These are phyloP conservation scores for Fagus sylvatica DNA, from an alignment of 306 rosid species.

Conservation along the genomic window DNA sequence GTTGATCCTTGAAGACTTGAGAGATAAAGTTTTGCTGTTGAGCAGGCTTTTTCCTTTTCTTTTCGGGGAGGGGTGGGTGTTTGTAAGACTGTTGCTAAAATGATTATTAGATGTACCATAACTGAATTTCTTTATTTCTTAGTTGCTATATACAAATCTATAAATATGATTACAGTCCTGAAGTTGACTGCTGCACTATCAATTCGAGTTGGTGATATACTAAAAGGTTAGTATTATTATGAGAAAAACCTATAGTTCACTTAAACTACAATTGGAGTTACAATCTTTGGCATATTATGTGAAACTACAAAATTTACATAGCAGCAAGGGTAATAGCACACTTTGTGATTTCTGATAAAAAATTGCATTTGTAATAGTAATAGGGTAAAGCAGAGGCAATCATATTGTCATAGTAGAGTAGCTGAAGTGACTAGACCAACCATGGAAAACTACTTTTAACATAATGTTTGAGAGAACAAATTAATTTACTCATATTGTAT, in stretches of 20 bases:
- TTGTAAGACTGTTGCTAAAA: not conserved
- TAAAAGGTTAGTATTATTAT: not conserved
- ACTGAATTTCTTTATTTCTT: not conserved
- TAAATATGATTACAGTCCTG: not conserved
- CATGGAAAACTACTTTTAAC: not conserved
- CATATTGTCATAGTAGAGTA: not conserved
- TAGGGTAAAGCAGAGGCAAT: not conserved
- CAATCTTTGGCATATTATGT: not conserved
- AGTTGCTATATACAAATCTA: not conserved
- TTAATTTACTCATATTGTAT: not conserved
- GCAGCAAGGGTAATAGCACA: not conserved
- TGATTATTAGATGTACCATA: not conserved
- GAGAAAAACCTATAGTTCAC: not conserved
- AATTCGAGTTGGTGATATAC: not conserved
- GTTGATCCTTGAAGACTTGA: conserved; percentile 8
- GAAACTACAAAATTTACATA: not conserved
- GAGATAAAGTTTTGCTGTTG: conserved; percentile 9
- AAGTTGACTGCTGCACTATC: not conserved
- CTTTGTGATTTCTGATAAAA: not conserved
- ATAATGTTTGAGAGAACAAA: not conserved
- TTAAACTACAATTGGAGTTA: not conserved
- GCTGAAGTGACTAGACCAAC: not conserved
- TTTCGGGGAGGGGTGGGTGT: not conserved
- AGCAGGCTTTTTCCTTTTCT: not conserved
- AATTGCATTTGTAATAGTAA: not conserved